Conservation (phyloP, 441 rosid genomes). For the Gossypium davidsonii region DNA sequence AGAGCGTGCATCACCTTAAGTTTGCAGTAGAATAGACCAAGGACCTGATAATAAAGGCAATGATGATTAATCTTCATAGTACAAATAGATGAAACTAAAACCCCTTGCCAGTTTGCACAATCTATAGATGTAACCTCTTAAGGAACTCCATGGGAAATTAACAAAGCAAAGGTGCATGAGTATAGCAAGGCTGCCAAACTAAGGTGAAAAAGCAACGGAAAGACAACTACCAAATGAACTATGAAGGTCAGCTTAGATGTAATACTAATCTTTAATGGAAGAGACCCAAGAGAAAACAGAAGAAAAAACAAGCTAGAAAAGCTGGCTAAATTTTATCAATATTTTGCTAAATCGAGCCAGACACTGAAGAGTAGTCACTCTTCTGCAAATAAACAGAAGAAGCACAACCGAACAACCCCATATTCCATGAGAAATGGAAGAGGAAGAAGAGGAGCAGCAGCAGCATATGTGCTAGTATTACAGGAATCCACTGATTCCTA, state of each 20-base stretch:
- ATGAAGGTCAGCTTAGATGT: background rate
- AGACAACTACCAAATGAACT: background rate
- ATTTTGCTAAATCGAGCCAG: background rate
- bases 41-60: background rate
- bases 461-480: background rate
- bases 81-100: background rate
- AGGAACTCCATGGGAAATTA: background rate
- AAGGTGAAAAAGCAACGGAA: background rate
- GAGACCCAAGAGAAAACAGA: background rate
- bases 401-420: background rate
- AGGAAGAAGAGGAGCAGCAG: background rate
- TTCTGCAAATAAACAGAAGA: background rate
- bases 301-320: background rate
- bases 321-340: background rate
- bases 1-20: background rate
- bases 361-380: background rate
- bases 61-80: background rate
- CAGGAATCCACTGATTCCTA: background rate
- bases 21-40: background rate
- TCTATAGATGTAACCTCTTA: background rate
- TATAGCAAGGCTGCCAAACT: background rate
- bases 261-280: background rate
- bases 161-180: background rate
- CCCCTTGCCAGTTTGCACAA: background rate
- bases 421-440: background rate